phyloP scores from a whole-genome alignment of 176 grass and related monocot genomes.

The Eremochloa ophiuroides region DNA sequence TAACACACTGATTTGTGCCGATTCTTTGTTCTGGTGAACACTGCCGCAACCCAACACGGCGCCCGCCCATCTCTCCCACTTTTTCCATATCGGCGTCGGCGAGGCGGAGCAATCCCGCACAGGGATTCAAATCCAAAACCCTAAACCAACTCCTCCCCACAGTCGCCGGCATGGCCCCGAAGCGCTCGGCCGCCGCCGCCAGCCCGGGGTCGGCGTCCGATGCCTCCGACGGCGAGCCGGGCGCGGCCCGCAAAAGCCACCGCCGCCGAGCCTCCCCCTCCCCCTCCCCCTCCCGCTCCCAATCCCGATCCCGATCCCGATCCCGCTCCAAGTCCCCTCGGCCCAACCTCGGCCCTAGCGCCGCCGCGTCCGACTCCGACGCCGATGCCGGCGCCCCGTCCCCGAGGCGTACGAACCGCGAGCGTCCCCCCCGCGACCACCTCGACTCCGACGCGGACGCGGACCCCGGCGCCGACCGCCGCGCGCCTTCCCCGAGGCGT shows the following conservation, averaged over 20 bases:
- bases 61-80: too few relatives aligned
- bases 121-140: conserved; percentile 32
- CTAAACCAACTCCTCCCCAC: background rate
- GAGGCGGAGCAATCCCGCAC: conserved; percentile 6
- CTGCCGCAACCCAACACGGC: too few relatives aligned
- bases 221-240: conserved; percentile 5
- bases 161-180: conserved; percentile 40
- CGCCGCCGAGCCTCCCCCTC: background rate
- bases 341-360: background rate
- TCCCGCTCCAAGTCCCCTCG: conserved; percentile 33
- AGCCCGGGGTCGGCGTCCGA: background rate
- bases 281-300: background rate
- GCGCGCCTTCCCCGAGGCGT: background rate
- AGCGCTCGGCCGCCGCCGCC: conserved; percentile 25
- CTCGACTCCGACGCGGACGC: background rate
- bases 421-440: background rate
- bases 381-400: background rate
- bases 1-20: too few relatives aligned
- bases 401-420: background rate
- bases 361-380: conserved; percentile 16
- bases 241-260: background rate
- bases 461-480: background rate
- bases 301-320: background rate
- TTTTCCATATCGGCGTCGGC: too few relatives aligned
- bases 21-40: too few relatives aligned